These are phyloP conservation scores for Candida gorgasii DNA, from an alignment of 805 yeast genomes.

Conservation along the genomic window DNA sequence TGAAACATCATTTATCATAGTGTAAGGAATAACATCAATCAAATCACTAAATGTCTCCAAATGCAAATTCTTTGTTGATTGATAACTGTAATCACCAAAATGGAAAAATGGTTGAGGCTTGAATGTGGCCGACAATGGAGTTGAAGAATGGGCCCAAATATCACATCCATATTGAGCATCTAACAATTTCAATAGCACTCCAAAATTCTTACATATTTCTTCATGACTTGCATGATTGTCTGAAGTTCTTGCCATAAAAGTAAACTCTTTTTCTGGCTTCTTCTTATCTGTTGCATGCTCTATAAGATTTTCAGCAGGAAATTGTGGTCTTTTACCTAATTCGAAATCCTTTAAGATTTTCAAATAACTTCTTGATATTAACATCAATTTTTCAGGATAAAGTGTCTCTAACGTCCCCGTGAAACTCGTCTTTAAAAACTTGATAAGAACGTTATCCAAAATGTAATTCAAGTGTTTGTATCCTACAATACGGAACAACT, in stretches of 20 bases:
- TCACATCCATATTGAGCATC: constrained; percentile 56
- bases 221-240: constrained; percentile 62
- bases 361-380: constrained; percentile 71
- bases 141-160: constrained; percentile 23
- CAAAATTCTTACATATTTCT: constrained; percentile 63
- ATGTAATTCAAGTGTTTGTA: constrained; percentile 76
- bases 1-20: constrained; percentile 37
- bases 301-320: constrained; percentile 57
- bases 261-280: constrained; percentile 25
- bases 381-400: constrained; percentile 66
- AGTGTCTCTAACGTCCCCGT: constrained; percentile 63
- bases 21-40: constrained; percentile 74
- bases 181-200: constrained; percentile 54
- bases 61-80: constrained; percentile 38
- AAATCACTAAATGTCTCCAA: constrained; percentile 67
- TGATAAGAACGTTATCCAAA: constrained; percentile 74
- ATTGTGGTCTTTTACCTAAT: constrained; percentile 59
- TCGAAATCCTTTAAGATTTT: constrained; percentile 67
- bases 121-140: constrained; percentile 14
- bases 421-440: constrained; percentile 62
- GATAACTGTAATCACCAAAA: constrained; percentile 39
- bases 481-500: constrained; percentile 75
- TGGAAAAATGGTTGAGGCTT: constrained; percentile 42
- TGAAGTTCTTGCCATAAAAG: constrained; percentile 42
- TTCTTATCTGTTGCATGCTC: constrained; percentile 26